A percentile compares a stretch with the other conserved stretches of the same genome.
Conservation (phyloP, 2,329 filamentous ascomycete species). For the Cytospora chrysosperma region DNA sequence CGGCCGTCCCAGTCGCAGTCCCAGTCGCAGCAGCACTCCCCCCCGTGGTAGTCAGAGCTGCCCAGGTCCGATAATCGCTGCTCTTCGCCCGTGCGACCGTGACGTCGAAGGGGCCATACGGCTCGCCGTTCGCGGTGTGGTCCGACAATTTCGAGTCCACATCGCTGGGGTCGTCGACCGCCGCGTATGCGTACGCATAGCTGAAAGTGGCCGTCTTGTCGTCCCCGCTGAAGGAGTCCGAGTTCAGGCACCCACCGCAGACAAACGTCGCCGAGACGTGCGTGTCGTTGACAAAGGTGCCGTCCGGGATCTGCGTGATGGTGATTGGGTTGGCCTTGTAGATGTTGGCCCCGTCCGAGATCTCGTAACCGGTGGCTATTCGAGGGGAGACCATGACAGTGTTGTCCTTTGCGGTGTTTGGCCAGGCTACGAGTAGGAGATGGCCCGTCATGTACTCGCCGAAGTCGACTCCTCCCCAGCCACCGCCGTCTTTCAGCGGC, state of each 20-base stretch:
- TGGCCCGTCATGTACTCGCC: slow-evolving; percentile 22
- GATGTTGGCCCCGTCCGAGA: slow-evolving; percentile 41
- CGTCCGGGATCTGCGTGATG: slow-evolving; percentile 46
- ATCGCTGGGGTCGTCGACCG: slow-evolving; percentile 22
- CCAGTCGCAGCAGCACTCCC: slow-evolving; percentile 1
- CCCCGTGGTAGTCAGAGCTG: slow-evolving; percentile 8
- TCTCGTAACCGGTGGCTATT: slow-evolving; percentile 37
- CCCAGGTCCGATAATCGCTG: slow-evolving; percentile 20
- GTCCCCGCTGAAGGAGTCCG: slow-evolving; percentile 28
- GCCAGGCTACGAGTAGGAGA: slow-evolving; percentile 50
- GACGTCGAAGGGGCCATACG: slow-evolving; percentile 22
- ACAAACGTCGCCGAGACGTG: slow-evolving; percentile 55
- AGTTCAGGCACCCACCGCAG: slow-evolving; percentile 44
- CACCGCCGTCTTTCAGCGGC: slow-evolving; percentile 20
- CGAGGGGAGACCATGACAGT: slow-evolving; percentile 36
- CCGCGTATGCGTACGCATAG: slow-evolving; percentile 22
- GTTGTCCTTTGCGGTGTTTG: slow-evolving; percentile 38
- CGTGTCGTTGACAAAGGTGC: slow-evolving; percentile 52
- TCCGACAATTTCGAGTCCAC: slow-evolving; percentile 19
- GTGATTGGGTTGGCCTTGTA: slow-evolving; percentile 41
- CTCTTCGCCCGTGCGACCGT: slow-evolving; percentile 18
- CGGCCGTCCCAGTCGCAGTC: not conserved
- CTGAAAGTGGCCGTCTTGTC: slow-evolving; percentile 18
- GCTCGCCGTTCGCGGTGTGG: slow-evolving; percentile 24
- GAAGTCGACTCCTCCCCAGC: slow-evolving; percentile 24